These are phyloP conservation scores for Chaetomium tenue DNA, from an alignment of 495 filamentous ascomycete genomes.

Conservation along the genomic window DNA sequence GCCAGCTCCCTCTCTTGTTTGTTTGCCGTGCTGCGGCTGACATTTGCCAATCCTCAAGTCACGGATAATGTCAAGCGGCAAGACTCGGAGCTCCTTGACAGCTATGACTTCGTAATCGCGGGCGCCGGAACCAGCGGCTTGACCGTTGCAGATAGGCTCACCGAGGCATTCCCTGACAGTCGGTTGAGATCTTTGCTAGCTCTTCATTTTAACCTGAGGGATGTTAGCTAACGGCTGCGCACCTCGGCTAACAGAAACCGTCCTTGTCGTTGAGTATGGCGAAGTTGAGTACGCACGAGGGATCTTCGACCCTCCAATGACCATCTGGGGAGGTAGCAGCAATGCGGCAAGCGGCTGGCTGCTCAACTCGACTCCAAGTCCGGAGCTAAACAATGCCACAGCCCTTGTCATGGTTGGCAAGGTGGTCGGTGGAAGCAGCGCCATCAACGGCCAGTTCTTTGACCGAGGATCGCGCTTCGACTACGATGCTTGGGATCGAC, in stretches of 20 bases:
- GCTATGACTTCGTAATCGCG: slow-evolving; percentile 42
- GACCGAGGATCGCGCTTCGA: slow-evolving; percentile 38
- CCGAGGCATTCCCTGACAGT: slow-evolving; percentile 28
- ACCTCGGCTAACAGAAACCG: slow-evolving; percentile 31
- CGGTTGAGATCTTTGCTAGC: neutral
- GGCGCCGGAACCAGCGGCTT: slow-evolving; percentile 45
- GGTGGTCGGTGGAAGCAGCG: slow-evolving; percentile 44
- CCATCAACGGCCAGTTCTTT: slow-evolving; percentile 45
- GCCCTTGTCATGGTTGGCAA: slow-evolving; percentile 37
- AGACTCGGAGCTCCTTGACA: slow-evolving; percentile 24
- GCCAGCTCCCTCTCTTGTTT: neutral
- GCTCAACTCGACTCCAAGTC: slow-evolving; percentile 11
- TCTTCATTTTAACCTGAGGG: neutral
- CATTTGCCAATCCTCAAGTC: neutral
- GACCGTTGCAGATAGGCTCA: slow-evolving; percentile 42
- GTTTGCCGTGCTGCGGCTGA: neutral
- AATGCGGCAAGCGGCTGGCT: slow-evolving; percentile 4
- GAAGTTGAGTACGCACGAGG: slow-evolving; percentile 29
- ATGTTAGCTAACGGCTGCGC: neutral
- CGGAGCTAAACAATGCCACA: slow-evolving; percentile 30
- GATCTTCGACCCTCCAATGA: slow-evolving; percentile 24
- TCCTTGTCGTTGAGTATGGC: slow-evolving; percentile 46
- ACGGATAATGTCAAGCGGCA: slow-evolving; percentile 22
- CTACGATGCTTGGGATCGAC: slow-evolving; percentile 51
- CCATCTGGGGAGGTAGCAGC: neutral